Evolutionary conservation across 176 grass and related monocot species (phyloP), one percentile per base, ranked within the genome.

Genomic region (Cenchrus purpureus): DNA sequence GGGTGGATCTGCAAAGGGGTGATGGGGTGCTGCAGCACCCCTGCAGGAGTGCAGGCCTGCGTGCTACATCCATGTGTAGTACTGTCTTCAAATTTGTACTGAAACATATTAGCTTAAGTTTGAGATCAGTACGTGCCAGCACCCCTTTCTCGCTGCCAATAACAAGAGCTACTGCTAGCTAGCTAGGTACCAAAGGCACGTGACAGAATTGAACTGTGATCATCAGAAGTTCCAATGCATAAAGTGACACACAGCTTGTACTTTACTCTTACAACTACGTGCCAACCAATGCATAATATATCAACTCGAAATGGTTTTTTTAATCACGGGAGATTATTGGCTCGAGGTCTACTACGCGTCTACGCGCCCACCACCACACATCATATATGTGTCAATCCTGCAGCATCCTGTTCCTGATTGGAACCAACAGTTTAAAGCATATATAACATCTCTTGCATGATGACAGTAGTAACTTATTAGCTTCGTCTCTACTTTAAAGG

Each of bases 401-500:
- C 28, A 78, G 32, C 37, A 10, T 64, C 66, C 19, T 53, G 42
- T 37, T 60, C 53, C 74, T 69, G 83, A 50, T 19, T 50, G 6
- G 45, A 73, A 40, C 42, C 48, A 31, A 34, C 62, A 62, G 11
- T 62, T 12, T 32, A 32, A 32, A 32, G 22, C 22, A 25, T 25
- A 32, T 32, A 32, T 32, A 50, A 48, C 25, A 66, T 11, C n/a
- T 58, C 31, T 32, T 28, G 54, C 37, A 49, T 79, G 53, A 20
- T 63, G 42, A 62, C 8, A 25, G 10, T 46, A 46, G 45, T 32
- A 32, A 32, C 45, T 40, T 8, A 45, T 6, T 60, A 37, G 40
- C 76, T 52, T 51, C 20, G 12, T 25, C 74, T 37, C 17, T 73
- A 65, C 20, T 79, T 75, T 61, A 69, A 68, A 68, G 43, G 31